A percentile compares a stretch with the other conserved stretches of the same genome.
phyloP scores from a whole-genome alignment of 2,329 filamentous ascomycete genomes.

The Scedosporium apiospermum region DNA sequence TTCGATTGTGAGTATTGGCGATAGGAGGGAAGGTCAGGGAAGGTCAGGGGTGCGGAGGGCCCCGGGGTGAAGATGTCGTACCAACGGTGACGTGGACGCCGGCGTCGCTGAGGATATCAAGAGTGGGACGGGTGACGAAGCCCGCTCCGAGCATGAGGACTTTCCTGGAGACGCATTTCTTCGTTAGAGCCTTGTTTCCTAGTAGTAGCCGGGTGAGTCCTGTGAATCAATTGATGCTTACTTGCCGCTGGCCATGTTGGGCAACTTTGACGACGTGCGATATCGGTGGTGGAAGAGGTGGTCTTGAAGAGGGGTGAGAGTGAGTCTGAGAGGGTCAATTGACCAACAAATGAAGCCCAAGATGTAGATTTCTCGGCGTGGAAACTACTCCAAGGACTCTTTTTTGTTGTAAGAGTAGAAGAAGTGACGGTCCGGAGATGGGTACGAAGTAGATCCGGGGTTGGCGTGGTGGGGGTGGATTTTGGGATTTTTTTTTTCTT shows the following conservation, averaged over 20 bases:
- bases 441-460: neutral
- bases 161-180: neutral
- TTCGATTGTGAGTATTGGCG: neutral
- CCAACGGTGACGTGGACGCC: constrained; percentile 57
- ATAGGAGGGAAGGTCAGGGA: neutral
- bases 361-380: neutral
- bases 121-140: constrained; percentile 54
- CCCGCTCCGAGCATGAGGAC: constrained; percentile 29
- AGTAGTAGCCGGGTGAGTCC: too few species aligned
- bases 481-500: neutral
- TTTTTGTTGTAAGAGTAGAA: neutral
- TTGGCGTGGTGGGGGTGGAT: neutral
- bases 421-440: neutral
- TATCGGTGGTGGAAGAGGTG: too few species aligned
- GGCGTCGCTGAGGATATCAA: constrained; percentile 52
- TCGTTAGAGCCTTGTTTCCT: too few species aligned
- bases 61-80: constrained; percentile 23
- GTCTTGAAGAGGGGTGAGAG: too few species aligned
- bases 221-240: too few species aligned
- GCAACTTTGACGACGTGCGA: too few species aligned
- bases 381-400: neutral
- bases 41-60: too few species aligned
- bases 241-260: too few species aligned
- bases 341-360: neutral
- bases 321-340: neutral